These are phyloP conservation scores for Fraxinus velutina DNA, from an alignment of 305 asterid genomes.

Conservation along the genomic window DNA sequence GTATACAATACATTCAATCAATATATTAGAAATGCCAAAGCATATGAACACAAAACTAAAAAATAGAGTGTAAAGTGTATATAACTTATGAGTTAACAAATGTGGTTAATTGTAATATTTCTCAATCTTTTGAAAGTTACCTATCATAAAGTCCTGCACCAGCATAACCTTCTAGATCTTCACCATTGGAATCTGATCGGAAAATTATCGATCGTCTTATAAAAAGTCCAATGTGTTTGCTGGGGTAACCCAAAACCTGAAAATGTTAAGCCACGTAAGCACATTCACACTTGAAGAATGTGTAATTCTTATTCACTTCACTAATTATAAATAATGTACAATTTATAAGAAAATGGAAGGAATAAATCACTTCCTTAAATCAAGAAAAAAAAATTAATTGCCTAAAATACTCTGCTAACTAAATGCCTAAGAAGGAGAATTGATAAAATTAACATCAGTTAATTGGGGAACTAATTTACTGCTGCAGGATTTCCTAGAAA, in stretches of 20 bases:
- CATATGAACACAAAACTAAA: background rate
- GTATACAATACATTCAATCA: too few species aligned
- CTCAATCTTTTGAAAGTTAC: slow-evolving; percentile 31
- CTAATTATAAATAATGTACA: too few species aligned
- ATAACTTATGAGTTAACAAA: background rate
- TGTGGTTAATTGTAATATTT: background rate
- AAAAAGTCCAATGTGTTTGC: slow-evolving; percentile 95
- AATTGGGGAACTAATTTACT: too few species aligned
- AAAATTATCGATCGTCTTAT: slow-evolving; percentile 74
- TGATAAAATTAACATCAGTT: too few species aligned
- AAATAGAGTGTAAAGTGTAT: background rate
- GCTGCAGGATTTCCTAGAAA: too few species aligned
- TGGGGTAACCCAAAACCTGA: slow-evolving; percentile 95
- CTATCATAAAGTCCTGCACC: slow-evolving; percentile 99
- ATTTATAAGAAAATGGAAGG: too few species aligned
- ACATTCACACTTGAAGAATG: background rate
- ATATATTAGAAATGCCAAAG: background rate
- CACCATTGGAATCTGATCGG: slow-evolving; percentile 97
- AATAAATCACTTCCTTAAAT: too few species aligned
- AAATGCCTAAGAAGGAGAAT: too few species aligned
- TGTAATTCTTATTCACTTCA: too few species aligned
- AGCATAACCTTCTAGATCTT: slow-evolving; percentile 97
- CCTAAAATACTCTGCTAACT: too few species aligned
- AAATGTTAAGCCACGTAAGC: slow-evolving; percentile 16
- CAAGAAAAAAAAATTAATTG: too few species aligned